Evolutionary conservation across 2,329 filamentous ascomycete genomes (phyloP).

Genomic region (Pyrenophora teres): DNA sequence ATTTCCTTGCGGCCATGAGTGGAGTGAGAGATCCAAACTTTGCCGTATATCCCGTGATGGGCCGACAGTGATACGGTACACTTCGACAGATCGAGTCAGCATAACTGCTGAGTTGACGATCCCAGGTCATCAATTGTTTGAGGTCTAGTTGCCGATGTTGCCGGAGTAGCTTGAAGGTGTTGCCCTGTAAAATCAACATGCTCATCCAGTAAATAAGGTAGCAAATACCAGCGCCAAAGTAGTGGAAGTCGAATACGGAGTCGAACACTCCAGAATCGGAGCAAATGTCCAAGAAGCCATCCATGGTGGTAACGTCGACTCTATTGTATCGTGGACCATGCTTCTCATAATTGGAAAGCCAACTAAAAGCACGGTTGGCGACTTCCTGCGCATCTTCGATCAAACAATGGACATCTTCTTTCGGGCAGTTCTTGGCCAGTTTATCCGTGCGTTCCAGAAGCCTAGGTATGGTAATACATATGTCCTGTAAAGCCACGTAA

Average conservation of each 20-base stretch:
- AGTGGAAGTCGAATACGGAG: constrained; percentile 38
- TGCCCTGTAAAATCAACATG: constrained; percentile 44
- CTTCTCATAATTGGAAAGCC: constrained; percentile 39
- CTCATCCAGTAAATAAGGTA: constrained; percentile 46
- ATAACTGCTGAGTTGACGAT: constrained; percentile 36
- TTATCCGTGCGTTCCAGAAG: constrained; percentile 43
- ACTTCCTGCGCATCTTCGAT: constrained; percentile 34
- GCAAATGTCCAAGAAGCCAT: constrained; percentile 35
- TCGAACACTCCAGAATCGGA: constrained; percentile 33
- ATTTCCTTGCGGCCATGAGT: constrained; percentile 43
- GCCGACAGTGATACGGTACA: constrained; percentile 39
- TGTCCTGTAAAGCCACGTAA: constrained; percentile 41
- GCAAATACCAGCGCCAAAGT: constrained; percentile 40
- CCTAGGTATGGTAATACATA: constrained; percentile 41
- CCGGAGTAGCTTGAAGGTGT: constrained; percentile 39
- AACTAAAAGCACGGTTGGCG: constrained; percentile 33
- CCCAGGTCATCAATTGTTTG: constrained; percentile 40
- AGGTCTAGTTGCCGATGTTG: constrained; percentile 32
- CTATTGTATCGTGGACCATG: constrained; percentile 37
- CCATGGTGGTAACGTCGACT: constrained; percentile 29
- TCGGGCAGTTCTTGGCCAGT: constrained; percentile 7
- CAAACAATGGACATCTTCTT: constrained; percentile 29
- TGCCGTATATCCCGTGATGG: constrained; percentile 36
- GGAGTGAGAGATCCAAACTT: constrained; percentile 43
- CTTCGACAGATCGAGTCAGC: constrained; percentile 41